Percentiles rank a stretch among this genome's conserved stretches.
Conservation (phyloP, 305 asterid genomes). For the Rubia peregrina region DNA sequence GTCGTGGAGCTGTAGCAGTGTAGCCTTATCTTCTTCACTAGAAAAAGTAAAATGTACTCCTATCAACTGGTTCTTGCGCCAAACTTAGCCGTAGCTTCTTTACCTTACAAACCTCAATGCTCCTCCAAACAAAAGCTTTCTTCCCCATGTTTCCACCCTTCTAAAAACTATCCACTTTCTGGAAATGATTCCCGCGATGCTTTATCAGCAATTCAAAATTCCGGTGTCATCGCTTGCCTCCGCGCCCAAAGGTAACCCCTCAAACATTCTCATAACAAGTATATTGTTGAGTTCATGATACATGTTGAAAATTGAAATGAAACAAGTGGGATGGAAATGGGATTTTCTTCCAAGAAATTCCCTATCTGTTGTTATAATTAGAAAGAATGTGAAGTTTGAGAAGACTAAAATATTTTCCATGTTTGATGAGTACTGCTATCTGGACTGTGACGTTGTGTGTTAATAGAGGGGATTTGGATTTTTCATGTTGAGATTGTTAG, state of each 20-base stretch:
- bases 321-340: too few relatives aligned
- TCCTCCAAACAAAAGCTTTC: neutral
- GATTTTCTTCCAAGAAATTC: neutral
- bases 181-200: slow-evolving; percentile 36
- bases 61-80: slow-evolving; percentile 1
- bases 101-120: neutral
- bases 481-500: neutral
- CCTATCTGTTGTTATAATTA: neutral
- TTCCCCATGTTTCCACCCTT: neutral
- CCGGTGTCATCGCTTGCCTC: slow-evolving; percentile 80
- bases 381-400: neutral
- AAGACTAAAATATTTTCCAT: neutral
- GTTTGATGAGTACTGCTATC: neutral
- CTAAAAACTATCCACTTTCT: slow-evolving; percentile 13
- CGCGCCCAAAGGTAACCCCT: slow-evolving; percentile 53
- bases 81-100: neutral
- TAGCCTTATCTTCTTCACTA: neutral
- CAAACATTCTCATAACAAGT: neutral
- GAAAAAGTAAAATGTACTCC: neutral
- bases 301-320: neutral
- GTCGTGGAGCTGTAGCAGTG: neutral
- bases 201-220: slow-evolving; percentile 43
- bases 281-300: neutral
- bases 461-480: neutral
- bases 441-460: neutral